A percentile compares a stretch with the other conserved stretches of the same genome.
Conservation (phyloP, 1,139 yeast genomes). For the Hansenula sp. region DNA sequence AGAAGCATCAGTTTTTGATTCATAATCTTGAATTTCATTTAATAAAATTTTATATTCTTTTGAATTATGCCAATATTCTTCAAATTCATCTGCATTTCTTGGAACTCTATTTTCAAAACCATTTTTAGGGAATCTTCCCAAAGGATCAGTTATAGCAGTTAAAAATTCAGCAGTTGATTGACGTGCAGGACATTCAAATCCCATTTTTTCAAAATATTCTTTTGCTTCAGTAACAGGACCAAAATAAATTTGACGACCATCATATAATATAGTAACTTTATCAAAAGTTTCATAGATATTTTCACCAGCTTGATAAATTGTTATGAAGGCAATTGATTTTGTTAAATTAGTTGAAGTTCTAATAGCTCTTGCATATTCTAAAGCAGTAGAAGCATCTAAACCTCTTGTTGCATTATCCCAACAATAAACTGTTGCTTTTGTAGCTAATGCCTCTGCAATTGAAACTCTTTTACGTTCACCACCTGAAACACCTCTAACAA, state of each 20-base stretch:
- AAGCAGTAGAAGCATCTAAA: conserved; percentile 55
- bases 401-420: conserved; percentile 67
- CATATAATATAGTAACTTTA: conserved; percentile 37
- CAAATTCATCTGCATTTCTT: conserved; percentile 64
- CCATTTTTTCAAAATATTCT: conserved; percentile 41
- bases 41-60: conserved; percentile 38
- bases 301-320: conserved; percentile 44
- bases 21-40: conserved; percentile 43
- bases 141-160: conserved; percentile 57
- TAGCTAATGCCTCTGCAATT: conserved; percentile 56
- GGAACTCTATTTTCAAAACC: conserved; percentile 65
- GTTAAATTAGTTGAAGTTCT: conserved; percentile 34
- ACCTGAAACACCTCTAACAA: conserved; percentile 76
- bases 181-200: conserved; percentile 48
- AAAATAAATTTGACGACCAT: conserved; percentile 40
- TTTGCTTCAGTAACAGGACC: conserved; percentile 39
- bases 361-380: conserved; percentile 40
- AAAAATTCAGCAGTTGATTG: conserved; percentile 57
- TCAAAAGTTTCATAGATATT: conserved; percentile 43
- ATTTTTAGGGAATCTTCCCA: conserved; percentile 42
- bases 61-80: conserved; percentile 59
- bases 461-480: conserved; percentile 85
- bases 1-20: conserved; percentile 32
- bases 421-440: conserved; percentile 47
- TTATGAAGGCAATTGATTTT: conserved; percentile 36